Evolutionary conservation across 2,329 filamentous ascomycete genomes (phyloP).

Genomic region (Geosmithia morbida): DNA sequence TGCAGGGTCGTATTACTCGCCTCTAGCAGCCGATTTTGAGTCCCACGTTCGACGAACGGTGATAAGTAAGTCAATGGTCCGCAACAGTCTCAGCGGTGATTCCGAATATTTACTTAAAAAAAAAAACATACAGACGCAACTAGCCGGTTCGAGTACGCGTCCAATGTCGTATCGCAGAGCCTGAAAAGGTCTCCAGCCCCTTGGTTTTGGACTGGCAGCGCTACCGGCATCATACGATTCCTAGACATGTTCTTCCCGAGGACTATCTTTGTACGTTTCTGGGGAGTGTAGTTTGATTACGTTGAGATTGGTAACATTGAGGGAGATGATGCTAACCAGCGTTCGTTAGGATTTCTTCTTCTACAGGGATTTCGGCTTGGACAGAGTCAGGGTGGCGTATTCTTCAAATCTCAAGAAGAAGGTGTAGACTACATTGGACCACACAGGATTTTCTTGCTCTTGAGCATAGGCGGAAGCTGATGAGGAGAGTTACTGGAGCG

Average conservation of each 20-base stretch:
- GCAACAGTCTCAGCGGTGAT: not conserved
- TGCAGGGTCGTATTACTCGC: not conserved
- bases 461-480: no score
- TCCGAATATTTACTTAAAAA: no score
- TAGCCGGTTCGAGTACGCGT: constrained; percentile 1
- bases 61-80: not conserved
- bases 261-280: not conserved
- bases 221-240: constrained; percentile 1
- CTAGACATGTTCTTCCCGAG: constrained; percentile 1
- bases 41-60: not conserved
- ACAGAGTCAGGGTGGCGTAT: not conserved
- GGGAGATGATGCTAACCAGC: not conserved
- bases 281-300: not conserved
- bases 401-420: not conserved
- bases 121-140: not conserved
- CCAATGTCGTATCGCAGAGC: constrained; percentile 1
- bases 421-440: no score
- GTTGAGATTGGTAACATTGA: no score
- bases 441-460: no score
- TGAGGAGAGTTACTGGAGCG: no score
- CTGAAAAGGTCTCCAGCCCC: not conserved
- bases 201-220: constrained; percentile 1
- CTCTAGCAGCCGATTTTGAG: not conserved
- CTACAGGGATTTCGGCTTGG: not conserved
- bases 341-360: not conserved